A percentile compares a stretch with the other conserved stretches of the same genome.
Evolutionary conservation across 495 filamentous ascomycete genomes (phyloP).

Genomic region (Saxophila tyrrhenica): DNA sequence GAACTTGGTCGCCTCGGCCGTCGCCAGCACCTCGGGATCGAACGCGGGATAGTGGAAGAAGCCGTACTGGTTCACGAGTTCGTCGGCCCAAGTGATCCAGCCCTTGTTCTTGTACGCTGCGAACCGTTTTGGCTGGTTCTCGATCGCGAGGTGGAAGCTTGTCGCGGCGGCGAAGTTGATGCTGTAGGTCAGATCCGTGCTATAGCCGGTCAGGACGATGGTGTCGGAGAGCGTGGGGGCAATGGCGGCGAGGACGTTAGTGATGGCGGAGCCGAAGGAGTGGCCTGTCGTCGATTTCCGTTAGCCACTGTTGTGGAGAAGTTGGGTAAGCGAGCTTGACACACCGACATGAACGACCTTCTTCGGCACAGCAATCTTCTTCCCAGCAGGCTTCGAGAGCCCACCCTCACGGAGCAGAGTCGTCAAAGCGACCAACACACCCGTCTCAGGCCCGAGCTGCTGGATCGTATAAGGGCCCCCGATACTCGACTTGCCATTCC

Average conservation of each 20-base stretch:
- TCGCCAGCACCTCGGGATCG: constrained; percentile 8
- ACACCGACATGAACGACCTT: constrained; percentile 19
- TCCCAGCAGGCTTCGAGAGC: background rate
- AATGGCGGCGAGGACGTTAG: constrained; percentile 17
- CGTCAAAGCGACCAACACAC: constrained; percentile 11
- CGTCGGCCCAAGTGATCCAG: constrained; percentile 13
- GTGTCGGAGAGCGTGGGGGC: constrained; percentile 17
- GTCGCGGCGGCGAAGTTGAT: background rate
- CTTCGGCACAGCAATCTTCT: constrained; percentile 3
- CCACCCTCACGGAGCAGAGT: constrained; percentile 13
- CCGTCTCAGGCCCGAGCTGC: constrained; percentile 13
- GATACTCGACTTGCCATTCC: constrained; percentile 11
- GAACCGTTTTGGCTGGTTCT: constrained; percentile 14
- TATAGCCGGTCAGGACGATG: constrained; percentile 15
- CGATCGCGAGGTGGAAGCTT: constrained; percentile 10
- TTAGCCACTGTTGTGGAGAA: no score
- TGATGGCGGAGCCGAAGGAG: constrained; percentile 11
- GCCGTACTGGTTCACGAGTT: constrained; percentile 13
- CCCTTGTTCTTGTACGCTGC: constrained; percentile 3
- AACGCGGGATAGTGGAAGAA: constrained; percentile 15
- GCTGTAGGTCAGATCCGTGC: background rate
- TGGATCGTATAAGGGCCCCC: constrained; percentile 13
- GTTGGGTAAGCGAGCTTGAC: no score
- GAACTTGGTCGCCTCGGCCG: constrained; percentile 5
- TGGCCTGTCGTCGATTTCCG: no score